Conservation (phyloP, 768 basidiomycete genomes). For the Boletellus sp. region DNA sequence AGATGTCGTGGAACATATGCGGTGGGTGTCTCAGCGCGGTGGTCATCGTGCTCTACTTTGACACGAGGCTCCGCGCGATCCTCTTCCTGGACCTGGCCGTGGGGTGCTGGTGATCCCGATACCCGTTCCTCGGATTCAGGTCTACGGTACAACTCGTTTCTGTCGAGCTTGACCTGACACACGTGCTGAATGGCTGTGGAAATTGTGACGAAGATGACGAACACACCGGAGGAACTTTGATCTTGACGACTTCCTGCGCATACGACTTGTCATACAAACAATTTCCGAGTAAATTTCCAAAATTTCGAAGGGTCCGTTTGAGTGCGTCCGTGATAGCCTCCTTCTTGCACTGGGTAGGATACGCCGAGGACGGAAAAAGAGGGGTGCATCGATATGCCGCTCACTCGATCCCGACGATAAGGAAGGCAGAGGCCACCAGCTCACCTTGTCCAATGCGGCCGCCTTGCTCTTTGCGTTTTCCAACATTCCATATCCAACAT, state of each 20-base stretch:
- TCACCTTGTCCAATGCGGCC: slow-evolving; percentile 85
- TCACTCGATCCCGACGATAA: neutral
- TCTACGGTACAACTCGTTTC: slow-evolving; percentile 61
- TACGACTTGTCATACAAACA: slow-evolving; percentile 97
- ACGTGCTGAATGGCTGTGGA: neutral
- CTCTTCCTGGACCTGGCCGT: neutral
- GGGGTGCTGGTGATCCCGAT: slow-evolving; percentile 17
- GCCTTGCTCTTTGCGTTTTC: slow-evolving; percentile 88
- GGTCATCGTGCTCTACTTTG: slow-evolving; percentile 18
- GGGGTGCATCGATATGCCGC: neutral
- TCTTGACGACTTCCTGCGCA: slow-evolving; percentile 77
- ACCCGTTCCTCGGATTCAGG: slow-evolving; percentile 61
- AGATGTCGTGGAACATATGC: slow-evolving; percentile 41
- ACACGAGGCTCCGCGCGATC: slow-evolving; percentile 1
- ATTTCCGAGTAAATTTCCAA: slow-evolving; percentile 93
- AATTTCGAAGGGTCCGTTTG: slow-evolving; percentile 87
- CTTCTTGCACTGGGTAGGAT: slow-evolving; percentile 78
- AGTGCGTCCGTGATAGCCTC: slow-evolving; percentile 95
- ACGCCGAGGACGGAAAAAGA: neutral
- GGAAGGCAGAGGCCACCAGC: slow-evolving; percentile 15
- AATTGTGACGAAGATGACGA: neutral
- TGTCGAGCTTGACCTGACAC: slow-evolving; percentile 62
- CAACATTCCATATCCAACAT: slow-evolving; percentile 84
- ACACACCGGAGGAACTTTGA: slow-evolving; percentile 79
- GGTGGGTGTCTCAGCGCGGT: slow-evolving; percentile 17